Percentiles rank a stretch among this genome's conserved stretches.
Conservation (phyloP, 2,329 filamentous ascomycete species). For the Ophiosphaerella korrae region DNA sequence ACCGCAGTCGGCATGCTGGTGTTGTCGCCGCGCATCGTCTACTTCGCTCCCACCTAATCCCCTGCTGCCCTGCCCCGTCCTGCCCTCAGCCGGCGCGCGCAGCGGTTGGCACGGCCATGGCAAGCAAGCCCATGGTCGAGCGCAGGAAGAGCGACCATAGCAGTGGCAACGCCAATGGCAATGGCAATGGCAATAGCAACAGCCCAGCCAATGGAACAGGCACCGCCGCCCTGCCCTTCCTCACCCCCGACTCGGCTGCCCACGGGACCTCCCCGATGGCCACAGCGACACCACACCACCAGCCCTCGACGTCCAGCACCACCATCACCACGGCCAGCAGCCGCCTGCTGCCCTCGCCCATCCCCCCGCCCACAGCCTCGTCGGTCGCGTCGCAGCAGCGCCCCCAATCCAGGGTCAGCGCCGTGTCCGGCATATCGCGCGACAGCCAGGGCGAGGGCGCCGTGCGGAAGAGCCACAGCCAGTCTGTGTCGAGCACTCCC, state of each 20-base stretch:
- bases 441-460: conserved; percentile 33
- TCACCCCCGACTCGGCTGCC: conserved; percentile 24
- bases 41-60: conserved; percentile 35
- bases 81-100: conserved; percentile 14
- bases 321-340: conserved; percentile 12
- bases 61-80: conserved; percentile 6
- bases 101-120: conserved; percentile 32
- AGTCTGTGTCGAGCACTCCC: conserved; percentile 44
- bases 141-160: conserved; percentile 28
- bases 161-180: not conserved
- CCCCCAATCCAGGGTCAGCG: conserved; percentile 39
- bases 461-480: conserved; percentile 37
- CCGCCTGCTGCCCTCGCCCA: conserved; percentile 40
- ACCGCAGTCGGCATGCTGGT: conserved; percentile 24
- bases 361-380: conserved; percentile 38
- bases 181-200: conserved; percentile 1
- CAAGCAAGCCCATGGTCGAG: conserved; percentile 37
- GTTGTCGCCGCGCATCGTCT: conserved; percentile 28
- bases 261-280: conserved; percentile 8
- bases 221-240: conserved; percentile 11
- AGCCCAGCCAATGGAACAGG: not conserved
- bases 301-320: conserved; percentile 5
- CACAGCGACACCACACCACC: too few species aligned
- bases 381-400: conserved; percentile 35
- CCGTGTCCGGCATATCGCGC: conserved; percentile 29